A percentile compares a stretch with the other conserved stretches of the same genome.
Evolutionary conservation across 2,329 filamentous ascomycete genomes (phyloP).

Genomic region (Scortechinia acanthostroma): DNA sequence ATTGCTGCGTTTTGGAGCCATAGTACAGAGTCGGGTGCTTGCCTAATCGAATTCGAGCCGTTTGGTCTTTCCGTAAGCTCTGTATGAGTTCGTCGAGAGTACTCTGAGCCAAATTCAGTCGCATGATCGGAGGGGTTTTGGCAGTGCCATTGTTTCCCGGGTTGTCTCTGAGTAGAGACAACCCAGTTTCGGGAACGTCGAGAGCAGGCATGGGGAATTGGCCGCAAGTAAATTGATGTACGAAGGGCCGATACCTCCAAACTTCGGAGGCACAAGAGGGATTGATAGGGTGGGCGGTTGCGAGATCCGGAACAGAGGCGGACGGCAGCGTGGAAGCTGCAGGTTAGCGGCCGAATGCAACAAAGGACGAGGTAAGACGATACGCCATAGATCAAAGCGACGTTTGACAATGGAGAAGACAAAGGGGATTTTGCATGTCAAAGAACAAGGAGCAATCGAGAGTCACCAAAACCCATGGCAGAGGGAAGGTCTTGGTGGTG

Average conservation of each 20-base stretch:
- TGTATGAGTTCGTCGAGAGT: slow-evolving; percentile 34
- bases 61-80: slow-evolving; percentile 27
- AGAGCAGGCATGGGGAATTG: slow-evolving; percentile 19
- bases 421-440: neutral
- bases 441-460: neutral
- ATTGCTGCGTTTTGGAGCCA: slow-evolving; percentile 43
- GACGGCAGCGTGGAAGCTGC: slow-evolving; percentile 24
- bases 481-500: no score
- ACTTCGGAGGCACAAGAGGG: slow-evolving; percentile 5
- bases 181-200: slow-evolving; percentile 23
- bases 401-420: slow-evolving; percentile 8
- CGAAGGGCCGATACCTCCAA: no score
- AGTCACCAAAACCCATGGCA: neutral
- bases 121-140: slow-evolving; percentile 31
- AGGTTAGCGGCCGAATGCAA: slow-evolving; percentile 24
- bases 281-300: slow-evolving; percentile 7
- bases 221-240: no score
- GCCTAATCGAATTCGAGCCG: slow-evolving; percentile 32
- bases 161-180: slow-evolving; percentile 25
- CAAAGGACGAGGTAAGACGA: slow-evolving; percentile 14
- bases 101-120: slow-evolving; percentile 30
- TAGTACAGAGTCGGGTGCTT: slow-evolving; percentile 45
- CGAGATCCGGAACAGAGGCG: slow-evolving; percentile 14
- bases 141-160: slow-evolving; percentile 11
- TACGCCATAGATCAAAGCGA: slow-evolving; percentile 21